phyloP scores from a whole-genome alignment of 2,329 filamentous ascomycete species.

The Trichophyton equinum region DNA sequence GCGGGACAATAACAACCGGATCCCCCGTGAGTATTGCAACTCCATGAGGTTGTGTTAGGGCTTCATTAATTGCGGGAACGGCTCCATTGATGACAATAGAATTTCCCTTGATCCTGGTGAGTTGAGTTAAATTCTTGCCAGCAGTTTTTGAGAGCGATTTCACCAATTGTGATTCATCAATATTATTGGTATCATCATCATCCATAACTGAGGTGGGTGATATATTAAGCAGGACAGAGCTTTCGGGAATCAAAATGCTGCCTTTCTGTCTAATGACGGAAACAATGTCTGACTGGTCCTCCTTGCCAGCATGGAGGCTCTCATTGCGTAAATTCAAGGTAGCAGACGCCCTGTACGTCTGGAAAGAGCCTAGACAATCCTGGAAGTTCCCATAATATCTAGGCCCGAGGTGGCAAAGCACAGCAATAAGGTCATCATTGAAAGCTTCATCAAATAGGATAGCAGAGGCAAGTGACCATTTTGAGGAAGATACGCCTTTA shows the following conservation, averaged over 20 bases:
- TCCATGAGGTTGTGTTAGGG: conserved; percentile 67
- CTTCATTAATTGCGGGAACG: conserved; percentile 75
- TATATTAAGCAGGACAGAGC: conserved; percentile 68
- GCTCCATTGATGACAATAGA: conserved; percentile 80
- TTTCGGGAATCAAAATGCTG: conserved; percentile 67
- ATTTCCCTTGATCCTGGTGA: conserved; percentile 61
- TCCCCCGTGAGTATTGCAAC: conserved; percentile 71
- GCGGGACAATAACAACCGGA: conserved; percentile 68
- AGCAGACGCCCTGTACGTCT: conserved; percentile 90
- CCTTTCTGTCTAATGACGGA: conserved; percentile 77
- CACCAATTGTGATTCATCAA: conserved; percentile 61
- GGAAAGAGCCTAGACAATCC: conserved; percentile 87
- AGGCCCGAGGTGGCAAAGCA: conserved; percentile 79
- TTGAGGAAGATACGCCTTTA: conserved; percentile 58
- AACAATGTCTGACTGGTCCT: conserved; percentile 83
- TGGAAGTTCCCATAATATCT: conserved; percentile 94
- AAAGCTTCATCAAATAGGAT: conserved; percentile 78
- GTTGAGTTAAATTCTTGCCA: conserved; percentile 52
- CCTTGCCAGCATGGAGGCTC: conserved; percentile 73
- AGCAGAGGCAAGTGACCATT: conserved; percentile 81
- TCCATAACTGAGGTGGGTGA: conserved; percentile 68
- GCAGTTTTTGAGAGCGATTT: conserved; percentile 63
- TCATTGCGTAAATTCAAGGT: conserved; percentile 85
- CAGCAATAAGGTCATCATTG: conserved; percentile 82
- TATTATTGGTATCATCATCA: conserved; percentile 60